A percentile compares a stretch with the other conserved stretches of the same genome.
These are phyloP conservation scores for Strobilomyces confusus DNA, from an alignment of 768 basidiomycete genomes.

Conservation along the genomic window DNA sequence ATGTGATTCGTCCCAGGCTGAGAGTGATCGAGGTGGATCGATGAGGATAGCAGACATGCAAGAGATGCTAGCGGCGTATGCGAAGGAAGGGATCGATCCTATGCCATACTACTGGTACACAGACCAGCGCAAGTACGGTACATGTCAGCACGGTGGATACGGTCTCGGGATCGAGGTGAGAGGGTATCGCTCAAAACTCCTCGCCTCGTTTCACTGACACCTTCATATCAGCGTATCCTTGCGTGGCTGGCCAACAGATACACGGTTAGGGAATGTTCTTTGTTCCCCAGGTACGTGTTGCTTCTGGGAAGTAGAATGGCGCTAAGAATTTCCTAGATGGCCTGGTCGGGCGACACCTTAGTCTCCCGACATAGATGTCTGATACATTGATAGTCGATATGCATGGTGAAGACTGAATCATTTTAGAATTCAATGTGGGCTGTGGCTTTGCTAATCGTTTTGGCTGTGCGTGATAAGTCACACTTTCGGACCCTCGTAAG, in stretches of 20 bases:
- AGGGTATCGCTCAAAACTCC: slow-evolving; percentile 14
- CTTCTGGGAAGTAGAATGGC: neutral
- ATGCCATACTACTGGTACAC: slow-evolving; percentile 95
- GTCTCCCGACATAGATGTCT: slow-evolving; percentile 10
- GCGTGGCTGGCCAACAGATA: slow-evolving; percentile 94
- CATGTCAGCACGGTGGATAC: slow-evolving; percentile 96
- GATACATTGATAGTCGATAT: slow-evolving; percentile 12
- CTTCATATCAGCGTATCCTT: slow-evolving; percentile 81
- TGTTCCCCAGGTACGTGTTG: slow-evolving; percentile 74
- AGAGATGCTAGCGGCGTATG: slow-evolving; percentile 87
- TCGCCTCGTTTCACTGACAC: neutral
- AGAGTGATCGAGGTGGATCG: slow-evolving; percentile 55
- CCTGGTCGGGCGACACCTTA: slow-evolving; percentile 83
- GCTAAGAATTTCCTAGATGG: slow-evolving; percentile 51
- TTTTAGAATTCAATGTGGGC: neutral
- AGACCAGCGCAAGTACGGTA: slow-evolving; percentile 97
- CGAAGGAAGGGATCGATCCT: slow-evolving; percentile 85
- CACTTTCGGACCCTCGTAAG: too few relatives aligned
- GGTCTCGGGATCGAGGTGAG: slow-evolving; percentile 91
- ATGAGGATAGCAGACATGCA: slow-evolving; percentile 87
- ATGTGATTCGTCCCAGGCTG: neutral
- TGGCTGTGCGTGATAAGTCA: too few relatives aligned
- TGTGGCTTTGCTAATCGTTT: neutral
- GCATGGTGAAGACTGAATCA: neutral
- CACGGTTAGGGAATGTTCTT: slow-evolving; percentile 86